A percentile compares a stretch with the other conserved stretches of the same genome.
phyloP scores from a whole-genome alignment of 2,329 filamentous ascomycete genomes.

The Nothopassalora personata region DNA sequence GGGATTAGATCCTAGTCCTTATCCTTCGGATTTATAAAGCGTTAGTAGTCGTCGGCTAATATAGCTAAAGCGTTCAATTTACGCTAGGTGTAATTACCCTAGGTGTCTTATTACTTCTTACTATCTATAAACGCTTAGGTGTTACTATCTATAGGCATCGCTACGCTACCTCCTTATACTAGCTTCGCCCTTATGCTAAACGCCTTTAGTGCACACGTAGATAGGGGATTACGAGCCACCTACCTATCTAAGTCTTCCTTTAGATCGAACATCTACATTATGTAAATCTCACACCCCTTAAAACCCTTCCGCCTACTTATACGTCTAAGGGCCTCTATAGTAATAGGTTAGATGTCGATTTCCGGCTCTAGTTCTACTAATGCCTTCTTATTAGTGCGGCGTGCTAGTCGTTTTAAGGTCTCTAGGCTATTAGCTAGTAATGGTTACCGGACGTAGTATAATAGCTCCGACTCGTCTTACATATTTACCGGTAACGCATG shows the following conservation, averaged over 20 bases:
- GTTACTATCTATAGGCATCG: neutral
- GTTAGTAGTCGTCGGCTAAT: no score
- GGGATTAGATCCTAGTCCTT: no score
- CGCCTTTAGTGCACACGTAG: neutral
- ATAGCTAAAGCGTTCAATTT: no score
- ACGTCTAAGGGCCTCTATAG: no score
- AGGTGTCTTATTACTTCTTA: neutral
- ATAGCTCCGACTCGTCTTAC: neutral
- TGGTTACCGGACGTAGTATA: no score
- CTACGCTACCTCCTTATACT: neutral
- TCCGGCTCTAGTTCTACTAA: neutral
- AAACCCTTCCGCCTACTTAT: no score
- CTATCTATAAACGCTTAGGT: neutral
- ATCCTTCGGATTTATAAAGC: no score
- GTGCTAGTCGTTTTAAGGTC: no score
- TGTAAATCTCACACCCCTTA: neutral
- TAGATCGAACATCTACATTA: neutral
- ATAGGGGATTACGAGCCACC: neutral
- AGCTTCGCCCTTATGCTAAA: neutral
- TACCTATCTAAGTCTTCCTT: neutral
- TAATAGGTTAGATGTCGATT: no score
- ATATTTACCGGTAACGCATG: no score
- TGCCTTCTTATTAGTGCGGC: neutral
- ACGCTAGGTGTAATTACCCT: no score
- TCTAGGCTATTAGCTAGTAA: no score